phyloP scores from a whole-genome alignment of 2,329 filamentous ascomycete genomes.

The Arachnomyces sp. region DNA sequence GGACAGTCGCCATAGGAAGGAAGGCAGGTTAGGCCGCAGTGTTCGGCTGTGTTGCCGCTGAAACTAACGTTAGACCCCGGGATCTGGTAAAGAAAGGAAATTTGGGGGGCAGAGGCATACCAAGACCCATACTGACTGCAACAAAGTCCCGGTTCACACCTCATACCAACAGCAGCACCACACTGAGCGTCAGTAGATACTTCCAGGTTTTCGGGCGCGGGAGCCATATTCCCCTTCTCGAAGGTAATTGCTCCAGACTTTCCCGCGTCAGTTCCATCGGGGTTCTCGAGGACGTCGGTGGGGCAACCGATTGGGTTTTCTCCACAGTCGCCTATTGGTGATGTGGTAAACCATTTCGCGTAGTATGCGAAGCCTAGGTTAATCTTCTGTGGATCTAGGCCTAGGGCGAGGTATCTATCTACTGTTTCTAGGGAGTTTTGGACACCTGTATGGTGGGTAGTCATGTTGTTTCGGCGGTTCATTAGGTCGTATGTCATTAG shows the following conservation, averaged over 20 bases:
- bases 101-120: conserved; percentile 12
- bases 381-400: conserved; percentile 47
- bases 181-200: conserved; percentile 24
- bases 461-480: conserved; percentile 57
- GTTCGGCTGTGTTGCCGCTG: conserved; percentile 25
- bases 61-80: conserved; percentile 5
- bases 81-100: conserved; percentile 3
- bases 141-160: conserved; percentile 24
- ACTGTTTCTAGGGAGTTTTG: conserved; percentile 46
- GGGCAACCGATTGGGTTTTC: conserved; percentile 49
- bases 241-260: conserved; percentile 46
- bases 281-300: conserved; percentile 51
- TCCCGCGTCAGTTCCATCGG: conserved; percentile 51
- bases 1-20: conserved; percentile 34
- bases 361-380: conserved; percentile 63
- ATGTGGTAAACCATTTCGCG: conserved; percentile 57
- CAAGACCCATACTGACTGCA: conserved; percentile 31
- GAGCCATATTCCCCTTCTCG: conserved; percentile 23
- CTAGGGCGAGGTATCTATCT: conserved; percentile 51
- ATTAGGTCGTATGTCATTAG: conserved; percentile 67
- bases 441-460: conserved; percentile 59
- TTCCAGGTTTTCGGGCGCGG: conserved; percentile 19
- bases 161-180: conserved; percentile 21
- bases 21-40: conserved; percentile 26
- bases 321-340: conserved; percentile 40